A percentile compares a stretch with the other conserved stretches of the same genome.
These are phyloP conservation scores for Zopfia rhizophila DNA, from an alignment of 2,329 filamentous ascomycete species.

Conservation along the genomic window DNA sequence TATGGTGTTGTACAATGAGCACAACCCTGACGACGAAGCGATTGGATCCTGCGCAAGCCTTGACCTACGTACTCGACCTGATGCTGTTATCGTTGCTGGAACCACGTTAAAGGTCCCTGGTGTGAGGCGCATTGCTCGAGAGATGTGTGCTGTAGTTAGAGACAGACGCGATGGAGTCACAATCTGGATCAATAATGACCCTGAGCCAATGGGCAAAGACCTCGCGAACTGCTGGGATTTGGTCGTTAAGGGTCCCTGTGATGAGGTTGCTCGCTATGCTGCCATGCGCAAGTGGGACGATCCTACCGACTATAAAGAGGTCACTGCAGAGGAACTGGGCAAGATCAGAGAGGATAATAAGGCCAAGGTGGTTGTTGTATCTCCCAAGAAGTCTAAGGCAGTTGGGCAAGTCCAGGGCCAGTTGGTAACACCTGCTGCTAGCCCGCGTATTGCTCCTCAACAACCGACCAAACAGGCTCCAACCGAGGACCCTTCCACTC, in stretches of 20 bases:
- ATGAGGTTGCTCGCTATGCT: constrained; percentile 82
- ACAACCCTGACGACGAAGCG: constrained; percentile 94
- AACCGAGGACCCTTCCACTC: constrained; percentile 33
- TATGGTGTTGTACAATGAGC: constrained; percentile 97
- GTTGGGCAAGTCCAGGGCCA: constrained; percentile 43
- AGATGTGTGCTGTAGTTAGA: constrained; percentile 89
- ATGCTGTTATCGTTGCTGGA: constrained; percentile 93
- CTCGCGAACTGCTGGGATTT: constrained; percentile 95
- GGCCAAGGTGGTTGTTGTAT: constrained; percentile 43
- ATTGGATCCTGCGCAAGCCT: constrained; percentile 91
- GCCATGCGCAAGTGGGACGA: constrained; percentile 70
- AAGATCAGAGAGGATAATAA: constrained; percentile 44
- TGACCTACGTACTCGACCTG: constrained; percentile 85
- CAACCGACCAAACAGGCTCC: constrained; percentile 31
- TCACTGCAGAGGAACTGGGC: constrained; percentile 46
- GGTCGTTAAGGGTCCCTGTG: constrained; percentile 85
- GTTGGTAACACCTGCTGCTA: constrained; percentile 46
- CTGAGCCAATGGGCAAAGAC: constrained; percentile 82
- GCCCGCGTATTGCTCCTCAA: constrained; percentile 43
- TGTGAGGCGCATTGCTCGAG: constrained; percentile 86
- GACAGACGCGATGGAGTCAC: constrained; percentile 84
- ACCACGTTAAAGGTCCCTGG: constrained; percentile 96
- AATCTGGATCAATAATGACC: constrained; percentile 93
- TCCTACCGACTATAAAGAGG: constrained; percentile 43
- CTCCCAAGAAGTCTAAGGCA: constrained; percentile 41